Evolutionary conservation across 306 rosid genomes (phyloP), one percentile per base, ranked within the genome.

Genomic region (Macrotyloma uniflorum): DNA sequence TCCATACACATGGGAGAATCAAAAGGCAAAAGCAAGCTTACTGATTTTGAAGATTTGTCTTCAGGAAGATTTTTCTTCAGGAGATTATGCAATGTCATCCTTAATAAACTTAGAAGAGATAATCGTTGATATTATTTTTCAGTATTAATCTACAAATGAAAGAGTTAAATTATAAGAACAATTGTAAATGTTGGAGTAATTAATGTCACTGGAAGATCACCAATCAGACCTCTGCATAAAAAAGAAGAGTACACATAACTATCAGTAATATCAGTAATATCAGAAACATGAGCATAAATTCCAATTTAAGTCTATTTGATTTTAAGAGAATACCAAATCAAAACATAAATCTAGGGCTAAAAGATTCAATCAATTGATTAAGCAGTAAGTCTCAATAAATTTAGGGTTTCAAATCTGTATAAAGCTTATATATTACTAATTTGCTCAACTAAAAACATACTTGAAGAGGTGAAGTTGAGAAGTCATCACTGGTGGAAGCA

Each of bases 131-230:
- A 33, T 47, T 51, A 24, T 12, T 75, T 24, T 55, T 20, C 6
- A 69, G 78, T 72, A 47, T 76, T 28, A 8, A 35, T 24, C 64
- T 54, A 38, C 30, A 81, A 67, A 74, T 6, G 23, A 33, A 64
- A 38, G 28, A 38, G 26, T 63, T 5, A 71, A 23, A 69, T 42
- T 26, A 58, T 23, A 30, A 15, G 26, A 4, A 45, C 24, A 80
- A 58, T 14, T 4, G 3, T 7, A 46, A 42, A 30, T 16, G 18
- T 23, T 79, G 1, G n/a, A 16, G 26, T n/a, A 2, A 49, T 49
- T 8, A 51, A 57, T 43, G 35, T 40, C 14, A 23, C 16, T 19
- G 1, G n/a, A 51, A 15, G 16, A 55, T 54, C 18, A 23, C 45
- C 5, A 7, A 57, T 14, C 0, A 38, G 43, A 38, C 43, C 5